Evolutionary conservation across 208 protist genomes (phyloP).

Genomic region (Trichomonas gallinae): DNA sequence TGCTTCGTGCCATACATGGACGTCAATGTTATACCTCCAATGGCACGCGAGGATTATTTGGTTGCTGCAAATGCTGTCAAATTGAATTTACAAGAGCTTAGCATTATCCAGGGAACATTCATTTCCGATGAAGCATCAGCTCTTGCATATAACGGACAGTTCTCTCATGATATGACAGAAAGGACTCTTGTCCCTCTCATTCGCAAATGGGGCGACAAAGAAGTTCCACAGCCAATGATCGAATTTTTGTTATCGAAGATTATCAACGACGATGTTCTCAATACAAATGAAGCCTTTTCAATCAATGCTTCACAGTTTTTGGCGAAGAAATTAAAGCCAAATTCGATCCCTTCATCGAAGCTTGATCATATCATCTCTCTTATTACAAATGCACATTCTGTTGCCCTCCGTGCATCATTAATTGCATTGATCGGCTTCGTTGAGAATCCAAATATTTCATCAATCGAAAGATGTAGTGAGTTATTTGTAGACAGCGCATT

Average conservation of each 20-base stretch:
- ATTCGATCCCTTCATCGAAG: neutral
- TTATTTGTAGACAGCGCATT: neutral
- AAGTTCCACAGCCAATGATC: neutral
- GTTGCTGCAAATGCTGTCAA: neutral
- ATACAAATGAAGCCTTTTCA: neutral
- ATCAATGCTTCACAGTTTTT: neutral
- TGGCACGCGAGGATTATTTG: neutral
- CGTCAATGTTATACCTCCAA: neutral
- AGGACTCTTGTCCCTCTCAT: neutral
- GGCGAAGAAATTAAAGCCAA: neutral
- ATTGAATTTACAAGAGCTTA: neutral
- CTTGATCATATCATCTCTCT: neutral
- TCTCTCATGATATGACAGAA: neutral
- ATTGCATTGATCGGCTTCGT: neutral
- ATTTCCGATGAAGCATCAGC: neutral
- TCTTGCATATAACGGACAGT: neutral
- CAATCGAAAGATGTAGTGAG: neutral
- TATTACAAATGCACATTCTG: neutral
- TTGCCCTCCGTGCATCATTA: neutral
- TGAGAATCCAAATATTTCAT: neutral
- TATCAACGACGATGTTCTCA: neutral
- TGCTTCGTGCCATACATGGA: neutral
- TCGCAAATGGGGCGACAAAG: neutral
- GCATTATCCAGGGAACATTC: neutral
- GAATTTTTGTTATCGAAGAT: neutral